Percentiles rank a stretch among this genome's conserved stretches.
phyloP scores from a whole-genome alignment of 2,329 filamentous ascomycete species.

The Beauveria bassiana region DNA sequence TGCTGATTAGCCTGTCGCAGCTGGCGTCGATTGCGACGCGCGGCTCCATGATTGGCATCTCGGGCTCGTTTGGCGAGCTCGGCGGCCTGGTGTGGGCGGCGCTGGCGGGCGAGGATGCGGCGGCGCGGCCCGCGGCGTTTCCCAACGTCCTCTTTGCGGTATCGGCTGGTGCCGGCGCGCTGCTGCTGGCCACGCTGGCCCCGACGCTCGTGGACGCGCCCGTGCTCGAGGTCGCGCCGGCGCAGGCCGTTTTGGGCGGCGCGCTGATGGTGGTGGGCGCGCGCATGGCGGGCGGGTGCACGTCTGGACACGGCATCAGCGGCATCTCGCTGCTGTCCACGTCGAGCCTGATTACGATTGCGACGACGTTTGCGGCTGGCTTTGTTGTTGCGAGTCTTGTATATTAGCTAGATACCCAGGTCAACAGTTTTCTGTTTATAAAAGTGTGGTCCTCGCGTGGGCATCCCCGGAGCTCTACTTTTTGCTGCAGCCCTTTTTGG shows the following conservation, averaged over 20 bases:
- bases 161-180: slow-evolving; percentile 42
- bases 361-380: slow-evolving; percentile 48
- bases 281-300: slow-evolving; percentile 57
- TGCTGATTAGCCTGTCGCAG: slow-evolving; percentile 52
- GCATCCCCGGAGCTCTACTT: background rate
- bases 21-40: slow-evolving; percentile 46
- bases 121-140: slow-evolving; percentile 18
- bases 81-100: slow-evolving; percentile 46
- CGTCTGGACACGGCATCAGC: slow-evolving; percentile 61
- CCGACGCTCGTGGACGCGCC: slow-evolving; percentile 23
- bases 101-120: slow-evolving; percentile 20
- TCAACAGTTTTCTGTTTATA: no score
- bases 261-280: slow-evolving; percentile 51
- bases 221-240: slow-evolving; percentile 26
- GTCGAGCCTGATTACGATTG: slow-evolving; percentile 55
- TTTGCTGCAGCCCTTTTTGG: slow-evolving; percentile 21
- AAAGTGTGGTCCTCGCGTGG: background rate
- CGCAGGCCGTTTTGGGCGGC: slow-evolving; percentile 44
- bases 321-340: slow-evolving; percentile 55
- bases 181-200: slow-evolving; percentile 24
- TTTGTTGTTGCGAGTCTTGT: slow-evolving; percentile 17
- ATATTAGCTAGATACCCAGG: slow-evolving; percentile 10
- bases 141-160: slow-evolving; percentile 42
- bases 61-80: slow-evolving; percentile 52
- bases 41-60: slow-evolving; percentile 50